phyloP scores from a whole-genome alignment of 257 asterid species.

The Parsonsia alboflavescens region DNA sequence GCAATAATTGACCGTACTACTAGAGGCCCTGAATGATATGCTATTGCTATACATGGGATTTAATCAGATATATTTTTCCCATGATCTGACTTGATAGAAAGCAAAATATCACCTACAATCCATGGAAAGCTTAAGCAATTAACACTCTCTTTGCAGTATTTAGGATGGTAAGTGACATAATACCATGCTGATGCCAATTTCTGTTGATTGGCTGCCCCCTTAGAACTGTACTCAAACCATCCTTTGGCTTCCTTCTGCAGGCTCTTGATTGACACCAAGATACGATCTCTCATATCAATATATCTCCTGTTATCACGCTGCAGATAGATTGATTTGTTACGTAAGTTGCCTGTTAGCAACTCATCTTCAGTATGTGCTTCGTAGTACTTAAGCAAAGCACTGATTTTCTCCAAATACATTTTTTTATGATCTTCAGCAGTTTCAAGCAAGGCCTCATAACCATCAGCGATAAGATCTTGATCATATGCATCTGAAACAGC shows the following conservation, averaged over 20 bases:
- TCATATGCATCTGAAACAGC: slow-evolving; percentile 48
- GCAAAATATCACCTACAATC: slow-evolving; percentile 67
- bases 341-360: slow-evolving; percentile 72
- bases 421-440: slow-evolving; percentile 58
- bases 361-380: slow-evolving; percentile 77
- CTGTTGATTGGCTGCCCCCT: slow-evolving; percentile 26
- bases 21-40: background rate
- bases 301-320: slow-evolving; percentile 74
- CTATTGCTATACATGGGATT: background rate
- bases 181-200: slow-evolving; percentile 92
- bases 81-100: slow-evolving; percentile 45
- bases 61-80: background rate
- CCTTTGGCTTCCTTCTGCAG: slow-evolving; percentile 67
- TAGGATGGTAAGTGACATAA: slow-evolving; percentile 60
- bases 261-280: slow-evolving; percentile 62
- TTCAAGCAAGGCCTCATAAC: slow-evolving; percentile 43
- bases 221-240: slow-evolving; percentile 47
- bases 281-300: slow-evolving; percentile 75
- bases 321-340: slow-evolving; percentile 52
- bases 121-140: slow-evolving; percentile 88
- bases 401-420: slow-evolving; percentile 55
- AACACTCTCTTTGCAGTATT: slow-evolving; percentile 34
- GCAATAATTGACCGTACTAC: too few relatives aligned
- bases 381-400: slow-evolving; percentile 47
- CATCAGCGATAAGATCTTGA: slow-evolving; percentile 55